Percentiles rank a stretch among this genome's conserved stretches.
Conservation (phyloP, 179 eudicot genomes). For the Vitellaria paradoxa region DNA sequence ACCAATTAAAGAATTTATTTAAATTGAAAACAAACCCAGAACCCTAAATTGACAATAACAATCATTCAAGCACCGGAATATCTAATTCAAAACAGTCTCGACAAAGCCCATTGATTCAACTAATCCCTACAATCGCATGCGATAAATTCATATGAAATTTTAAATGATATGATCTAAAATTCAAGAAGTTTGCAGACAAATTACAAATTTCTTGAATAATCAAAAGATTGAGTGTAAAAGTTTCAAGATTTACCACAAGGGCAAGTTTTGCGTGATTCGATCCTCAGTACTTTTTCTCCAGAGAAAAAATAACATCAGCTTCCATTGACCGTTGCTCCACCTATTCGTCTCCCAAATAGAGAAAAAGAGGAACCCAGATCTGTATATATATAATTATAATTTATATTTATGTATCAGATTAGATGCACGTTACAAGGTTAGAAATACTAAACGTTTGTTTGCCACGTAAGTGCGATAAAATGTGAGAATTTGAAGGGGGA, state of each 20-base stretch:
- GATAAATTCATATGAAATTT: not conserved
- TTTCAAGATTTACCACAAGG: not conserved
- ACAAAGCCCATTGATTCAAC: not conserved
- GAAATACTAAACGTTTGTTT: too few relatives aligned
- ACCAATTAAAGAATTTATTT: not conserved
- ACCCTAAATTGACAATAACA: not conserved
- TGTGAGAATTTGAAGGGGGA: too few relatives aligned
- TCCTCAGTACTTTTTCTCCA: not conserved
- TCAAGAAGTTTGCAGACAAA: not conserved
- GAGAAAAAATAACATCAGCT: slow-evolving; percentile 10
- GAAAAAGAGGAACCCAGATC: too few relatives aligned
- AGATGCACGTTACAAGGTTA: too few relatives aligned
- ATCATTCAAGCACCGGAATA: not conserved
- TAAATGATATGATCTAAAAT: not conserved
- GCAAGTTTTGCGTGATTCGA: not conserved
- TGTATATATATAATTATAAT: too few relatives aligned
- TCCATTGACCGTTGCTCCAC: slow-evolving; percentile 6
- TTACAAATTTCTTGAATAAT: not conserved
- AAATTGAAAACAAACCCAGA: not conserved
- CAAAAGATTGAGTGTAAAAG: not conserved
- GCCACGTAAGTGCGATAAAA: too few relatives aligned
- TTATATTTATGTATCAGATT: too few relatives aligned
- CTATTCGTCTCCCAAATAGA: not conserved
- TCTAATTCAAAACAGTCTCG: not conserved
- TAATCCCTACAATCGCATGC: not conserved